Conservation (phyloP, 2,329 filamentous ascomycete species). For the Ceratocystis albifundus region DNA sequence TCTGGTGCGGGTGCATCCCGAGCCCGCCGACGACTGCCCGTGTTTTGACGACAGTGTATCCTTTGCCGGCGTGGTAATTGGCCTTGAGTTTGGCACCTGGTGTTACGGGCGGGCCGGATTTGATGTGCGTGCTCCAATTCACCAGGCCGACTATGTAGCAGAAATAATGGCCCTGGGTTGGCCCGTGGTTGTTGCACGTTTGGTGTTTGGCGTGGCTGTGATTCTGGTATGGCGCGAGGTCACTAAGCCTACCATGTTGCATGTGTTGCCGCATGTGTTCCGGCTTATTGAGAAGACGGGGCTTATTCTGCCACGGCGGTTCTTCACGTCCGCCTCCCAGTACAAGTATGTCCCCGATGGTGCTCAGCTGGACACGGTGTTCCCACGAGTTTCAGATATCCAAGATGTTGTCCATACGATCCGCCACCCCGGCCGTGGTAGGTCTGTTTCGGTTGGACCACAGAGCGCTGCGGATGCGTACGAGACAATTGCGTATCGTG, state of each 20-base stretch:
- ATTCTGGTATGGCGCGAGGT: constrained; percentile 84
- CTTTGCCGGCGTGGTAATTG: constrained; percentile 82
- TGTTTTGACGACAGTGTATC: constrained; percentile 95
- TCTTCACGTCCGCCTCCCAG: constrained; percentile 82
- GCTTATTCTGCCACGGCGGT: constrained; percentile 70
- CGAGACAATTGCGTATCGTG: constrained; percentile 84
- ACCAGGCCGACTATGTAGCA: constrained; percentile 34
- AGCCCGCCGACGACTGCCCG: constrained; percentile 91
- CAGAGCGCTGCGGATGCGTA: constrained; percentile 95
- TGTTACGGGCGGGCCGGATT: constrained; percentile 18
- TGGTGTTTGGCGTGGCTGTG: constrained; percentile 67
- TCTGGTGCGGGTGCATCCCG: constrained; percentile 80
- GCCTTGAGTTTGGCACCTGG: constrained; percentile 73
- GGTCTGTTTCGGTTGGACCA: constrained; percentile 80
- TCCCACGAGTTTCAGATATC: constrained; percentile 80
- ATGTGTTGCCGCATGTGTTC: constrained; percentile 71
- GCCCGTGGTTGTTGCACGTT: constrained; percentile 50
- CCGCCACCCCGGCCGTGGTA: constrained; percentile 59
- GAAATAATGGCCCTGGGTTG: constrained; percentile 55
- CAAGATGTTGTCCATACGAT: constrained; percentile 72
- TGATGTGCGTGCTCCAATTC: constrained; percentile 48
- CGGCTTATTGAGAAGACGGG: constrained; percentile 71
- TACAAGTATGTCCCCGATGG: constrained; percentile 69
- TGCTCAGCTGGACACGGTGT: constrained; percentile 66
- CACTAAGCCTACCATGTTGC: constrained; percentile 74